Percentiles rank a stretch among this genome's conserved stretches.
Evolutionary conservation across 371 early-diverging fungal species (phyloP).

Genomic region (Smittium culicis): DNA sequence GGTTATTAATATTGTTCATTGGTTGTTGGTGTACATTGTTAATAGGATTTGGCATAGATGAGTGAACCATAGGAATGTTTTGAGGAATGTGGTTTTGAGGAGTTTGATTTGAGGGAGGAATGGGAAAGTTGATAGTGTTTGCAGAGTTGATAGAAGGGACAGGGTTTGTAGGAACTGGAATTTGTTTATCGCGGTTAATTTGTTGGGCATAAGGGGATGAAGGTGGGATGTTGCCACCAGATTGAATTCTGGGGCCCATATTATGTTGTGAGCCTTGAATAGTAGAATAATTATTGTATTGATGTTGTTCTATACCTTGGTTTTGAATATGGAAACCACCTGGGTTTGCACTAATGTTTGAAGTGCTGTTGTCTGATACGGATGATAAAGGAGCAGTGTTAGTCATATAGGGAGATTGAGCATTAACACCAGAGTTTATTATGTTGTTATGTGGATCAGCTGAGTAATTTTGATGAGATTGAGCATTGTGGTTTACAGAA

Average conservation of each 20-base stretch:
- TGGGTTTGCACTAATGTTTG: not conserved
- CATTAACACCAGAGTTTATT: not conserved
- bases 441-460: not conserved
- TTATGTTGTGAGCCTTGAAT: not conserved
- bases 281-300: not conserved
- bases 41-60: not conserved
- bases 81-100: not conserved
- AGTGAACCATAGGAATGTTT: not conserved
- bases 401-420: constrained; percentile 11
- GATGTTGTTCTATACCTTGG: constrained; percentile 1
- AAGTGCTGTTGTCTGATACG: not conserved
- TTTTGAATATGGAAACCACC: constrained; percentile 10
- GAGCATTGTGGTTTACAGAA: not conserved
- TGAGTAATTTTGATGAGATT: not conserved
- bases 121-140: not conserved
- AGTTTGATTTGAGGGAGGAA: not conserved
- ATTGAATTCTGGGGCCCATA: not conserved
- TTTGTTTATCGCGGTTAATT: not conserved
- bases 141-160: too few relatives aligned
- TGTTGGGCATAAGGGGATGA: not conserved
- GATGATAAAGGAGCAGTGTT: constrained; percentile 7
- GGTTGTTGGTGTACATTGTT: not conserved
- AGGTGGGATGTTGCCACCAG: not conserved
- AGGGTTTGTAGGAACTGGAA: not conserved
- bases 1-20: not conserved